Evolutionary conservation across 2,329 filamentous ascomycete genomes (phyloP).

Genomic region (Lasiodiplodia gonubiensis): DNA sequence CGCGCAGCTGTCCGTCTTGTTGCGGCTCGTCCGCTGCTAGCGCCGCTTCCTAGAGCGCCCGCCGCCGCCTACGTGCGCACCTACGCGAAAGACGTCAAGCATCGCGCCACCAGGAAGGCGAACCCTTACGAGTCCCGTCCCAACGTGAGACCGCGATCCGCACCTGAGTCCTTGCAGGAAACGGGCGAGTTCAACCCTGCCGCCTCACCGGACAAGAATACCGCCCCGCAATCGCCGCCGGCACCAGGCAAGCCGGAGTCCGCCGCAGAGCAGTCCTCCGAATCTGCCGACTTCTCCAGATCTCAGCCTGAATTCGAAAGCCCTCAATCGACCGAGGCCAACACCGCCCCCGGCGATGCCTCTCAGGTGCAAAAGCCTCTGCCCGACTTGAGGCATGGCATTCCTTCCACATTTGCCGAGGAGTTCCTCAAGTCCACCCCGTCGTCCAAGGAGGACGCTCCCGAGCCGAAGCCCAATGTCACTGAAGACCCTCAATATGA

Average conservation of each 20-base stretch:
- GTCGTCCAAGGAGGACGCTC: slow-evolving; percentile 33
- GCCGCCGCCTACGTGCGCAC: slow-evolving; percentile 35
- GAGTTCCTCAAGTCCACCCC: slow-evolving; percentile 63
- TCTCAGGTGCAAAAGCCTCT: slow-evolving; percentile 68
- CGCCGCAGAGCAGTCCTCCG: slow-evolving; percentile 26
- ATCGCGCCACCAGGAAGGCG: slow-evolving; percentile 34
- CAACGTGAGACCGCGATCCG: not conserved
- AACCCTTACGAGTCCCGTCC: slow-evolving; percentile 34
- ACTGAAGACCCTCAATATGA: slow-evolving; percentile 60
- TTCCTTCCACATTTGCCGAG: slow-evolving; percentile 85
- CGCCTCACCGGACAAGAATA: slow-evolving; percentile 39
- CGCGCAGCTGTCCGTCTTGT: slow-evolving; percentile 43
- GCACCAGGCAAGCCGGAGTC: slow-evolving; percentile 32
- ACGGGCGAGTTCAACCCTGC: slow-evolving; percentile 44
- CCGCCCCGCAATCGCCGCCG: slow-evolving; percentile 36
- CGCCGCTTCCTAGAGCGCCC: slow-evolving; percentile 38
- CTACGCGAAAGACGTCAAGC: slow-evolving; percentile 35
- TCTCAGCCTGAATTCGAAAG: slow-evolving; percentile 47
- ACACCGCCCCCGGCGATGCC: slow-evolving; percentile 48
- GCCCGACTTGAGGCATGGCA: slow-evolving; percentile 91
- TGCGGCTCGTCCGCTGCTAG: slow-evolving; percentile 36
- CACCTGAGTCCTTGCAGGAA: slow-evolving; percentile 41
- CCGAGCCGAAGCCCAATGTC: slow-evolving; percentile 51
- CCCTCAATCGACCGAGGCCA: slow-evolving; percentile 41
- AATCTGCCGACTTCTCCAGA: slow-evolving; percentile 34